Evolutionary conservation across 352 stramenopile genomes (phyloP).

Genomic region (Globisporangium cederbergense): DNA sequence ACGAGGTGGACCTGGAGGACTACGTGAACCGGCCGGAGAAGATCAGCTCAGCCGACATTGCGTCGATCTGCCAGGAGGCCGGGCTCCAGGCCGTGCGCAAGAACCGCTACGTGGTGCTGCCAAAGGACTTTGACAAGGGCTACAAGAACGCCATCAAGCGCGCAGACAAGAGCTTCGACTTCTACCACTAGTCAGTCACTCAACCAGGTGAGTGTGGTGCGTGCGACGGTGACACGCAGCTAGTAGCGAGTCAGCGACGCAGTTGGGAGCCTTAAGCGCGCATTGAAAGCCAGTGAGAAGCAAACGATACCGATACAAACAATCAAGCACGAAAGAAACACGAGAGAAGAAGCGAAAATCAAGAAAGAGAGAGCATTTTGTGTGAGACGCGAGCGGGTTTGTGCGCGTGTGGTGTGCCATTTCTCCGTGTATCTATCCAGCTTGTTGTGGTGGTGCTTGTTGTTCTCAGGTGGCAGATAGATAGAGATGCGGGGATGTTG

Average conservation of each 20-base stretch:
- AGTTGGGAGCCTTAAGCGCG: not conserved
- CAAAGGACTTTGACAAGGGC: constrained; percentile 99
- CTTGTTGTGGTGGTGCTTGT: not conserved
- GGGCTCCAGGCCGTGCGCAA: constrained; percentile 98
- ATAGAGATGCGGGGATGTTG: no score
- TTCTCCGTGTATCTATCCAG: not conserved
- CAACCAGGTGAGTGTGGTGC: not conserved
- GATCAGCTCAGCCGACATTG: constrained; percentile 98
- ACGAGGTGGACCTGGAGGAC: constrained; percentile 99
- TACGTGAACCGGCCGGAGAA: constrained; percentile 99
- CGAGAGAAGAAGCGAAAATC: not conserved
- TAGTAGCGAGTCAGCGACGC: no score
- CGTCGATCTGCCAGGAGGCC: constrained; percentile 98
- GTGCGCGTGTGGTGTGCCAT: no score
- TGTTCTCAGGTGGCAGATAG: no score
- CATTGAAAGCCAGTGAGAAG: not conserved
- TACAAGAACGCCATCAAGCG: constrained; percentile 99
- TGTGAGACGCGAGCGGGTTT: not conserved
- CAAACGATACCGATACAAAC: not conserved
- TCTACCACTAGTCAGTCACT: constrained; percentile 90
- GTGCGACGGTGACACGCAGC: not conserved
- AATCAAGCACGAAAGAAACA: not conserved
- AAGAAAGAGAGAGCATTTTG: not conserved
- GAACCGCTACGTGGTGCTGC: constrained; percentile 99
- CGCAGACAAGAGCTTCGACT: constrained; percentile 98